Percentiles rank a stretch among this genome's conserved stretches.
Evolutionary conservation across 768 basidiomycete species (phyloP).

Genomic region (Tylopilus rubrobrunneus): DNA sequence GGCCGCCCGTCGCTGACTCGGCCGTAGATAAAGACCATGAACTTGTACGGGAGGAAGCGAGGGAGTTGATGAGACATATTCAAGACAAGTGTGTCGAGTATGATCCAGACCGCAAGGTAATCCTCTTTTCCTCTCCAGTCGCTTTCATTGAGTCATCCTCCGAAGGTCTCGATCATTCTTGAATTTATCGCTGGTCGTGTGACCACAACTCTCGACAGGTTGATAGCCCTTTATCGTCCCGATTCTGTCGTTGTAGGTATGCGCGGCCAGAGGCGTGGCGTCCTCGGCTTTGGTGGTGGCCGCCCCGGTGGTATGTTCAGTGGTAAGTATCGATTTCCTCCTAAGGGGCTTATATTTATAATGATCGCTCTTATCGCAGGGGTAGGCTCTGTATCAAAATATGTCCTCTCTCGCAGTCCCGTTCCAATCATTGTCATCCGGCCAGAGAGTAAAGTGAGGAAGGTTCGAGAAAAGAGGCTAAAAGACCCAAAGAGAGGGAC

Average conservation of each 20-base stretch:
- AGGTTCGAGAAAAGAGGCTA: conserved; percentile 78
- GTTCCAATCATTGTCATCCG: conserved; percentile 96
- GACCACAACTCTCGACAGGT: conserved; percentile 84
- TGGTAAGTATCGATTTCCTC: conserved; percentile 8
- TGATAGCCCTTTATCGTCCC: conserved; percentile 88
- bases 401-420: conserved; percentile 87
- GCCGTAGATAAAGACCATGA: conserved; percentile 69
- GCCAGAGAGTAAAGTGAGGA: conserved; percentile 82
- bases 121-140: not conserved
- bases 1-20: not conserved
- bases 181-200: conserved; percentile 93
- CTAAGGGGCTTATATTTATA: not conserved
- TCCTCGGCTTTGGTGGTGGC: conserved; percentile 42
- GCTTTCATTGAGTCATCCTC: not conserved
- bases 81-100: conserved; percentile 76
- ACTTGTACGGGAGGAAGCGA: conserved; percentile 78
- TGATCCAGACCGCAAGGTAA: conserved; percentile 73
- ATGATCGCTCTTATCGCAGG: conserved; percentile 39
- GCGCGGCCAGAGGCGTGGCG: conserved; percentile 55
- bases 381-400: conserved; percentile 64
- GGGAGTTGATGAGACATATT: conserved; percentile 74
- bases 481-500: conserved; percentile 86
- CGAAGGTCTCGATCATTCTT: conserved; percentile 80
- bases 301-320: conserved; percentile 23
- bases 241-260: conserved; percentile 94